These are phyloP conservation scores for Baudoinia panamericana DNA, from an alignment of 495 filamentous ascomycete species.

Conservation along the genomic window DNA sequence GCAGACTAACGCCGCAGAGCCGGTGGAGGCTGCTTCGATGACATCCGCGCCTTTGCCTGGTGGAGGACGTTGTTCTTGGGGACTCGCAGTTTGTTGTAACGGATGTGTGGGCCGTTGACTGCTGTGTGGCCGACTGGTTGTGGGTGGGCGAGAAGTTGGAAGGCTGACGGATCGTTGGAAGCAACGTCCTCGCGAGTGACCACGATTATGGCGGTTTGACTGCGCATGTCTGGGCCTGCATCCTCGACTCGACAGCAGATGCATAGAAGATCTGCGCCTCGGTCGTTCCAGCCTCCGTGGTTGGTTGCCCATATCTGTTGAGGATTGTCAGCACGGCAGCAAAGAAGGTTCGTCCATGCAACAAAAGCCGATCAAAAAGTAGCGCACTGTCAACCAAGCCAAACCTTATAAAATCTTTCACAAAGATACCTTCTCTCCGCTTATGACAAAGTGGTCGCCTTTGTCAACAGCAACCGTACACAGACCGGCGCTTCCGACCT, in stretches of 20 bases:
- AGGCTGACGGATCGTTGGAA: conserved; percentile 29
- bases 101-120: conserved; percentile 34
- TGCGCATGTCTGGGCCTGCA: conserved; percentile 3
- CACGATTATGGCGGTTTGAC: conserved; percentile 35
- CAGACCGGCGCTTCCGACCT: conserved; percentile 37
- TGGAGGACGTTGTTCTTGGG: conserved; percentile 35
- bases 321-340: background rate
- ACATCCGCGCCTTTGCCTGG: conserved; percentile 33
- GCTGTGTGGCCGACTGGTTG: conserved; percentile 36
- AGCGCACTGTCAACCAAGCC: too few species aligned
- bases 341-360: too few species aligned
- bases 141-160: conserved; percentile 33
- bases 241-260: conserved; percentile 37
- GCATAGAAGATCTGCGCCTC: conserved; percentile 40
- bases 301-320: conserved; percentile 42
- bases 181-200: conserved; percentile 36
- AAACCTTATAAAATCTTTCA: too few species aligned
- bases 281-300: conserved; percentile 39
- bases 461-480: conserved; percentile 37
- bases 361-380: too few species aligned
- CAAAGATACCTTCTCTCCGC: conserved; percentile 46
- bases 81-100: conserved; percentile 37
- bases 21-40: conserved; percentile 31
- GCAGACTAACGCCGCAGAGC: conserved; percentile 37
- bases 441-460: conserved; percentile 41